These are phyloP conservation scores for Camillea tinctor DNA, from an alignment of 2,329 filamentous ascomycete species.

Conservation along the genomic window DNA sequence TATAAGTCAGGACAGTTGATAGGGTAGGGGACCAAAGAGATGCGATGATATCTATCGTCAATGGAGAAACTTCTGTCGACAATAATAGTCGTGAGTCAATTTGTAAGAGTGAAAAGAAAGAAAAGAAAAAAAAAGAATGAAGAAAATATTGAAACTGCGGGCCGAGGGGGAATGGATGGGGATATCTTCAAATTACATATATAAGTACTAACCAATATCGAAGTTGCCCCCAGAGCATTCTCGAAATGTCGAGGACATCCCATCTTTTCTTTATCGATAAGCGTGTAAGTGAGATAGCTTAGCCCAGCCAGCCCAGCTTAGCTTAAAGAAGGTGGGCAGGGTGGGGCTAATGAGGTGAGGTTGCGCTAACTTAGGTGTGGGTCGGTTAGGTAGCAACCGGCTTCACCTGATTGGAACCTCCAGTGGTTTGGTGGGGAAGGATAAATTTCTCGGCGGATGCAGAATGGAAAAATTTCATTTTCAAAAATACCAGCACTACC, in stretches of 20 bases:
- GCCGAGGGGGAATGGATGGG: neutral
- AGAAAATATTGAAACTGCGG: conserved; percentile 8
- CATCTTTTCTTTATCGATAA: conserved; percentile 23
- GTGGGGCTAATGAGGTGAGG: too few species aligned
- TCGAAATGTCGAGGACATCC: conserved; percentile 26
- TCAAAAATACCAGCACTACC: conserved; percentile 19
- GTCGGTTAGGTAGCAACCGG: too few species aligned
- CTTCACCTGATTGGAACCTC: neutral
- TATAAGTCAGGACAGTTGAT: conserved; percentile 6
- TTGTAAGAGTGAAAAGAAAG: too few species aligned
- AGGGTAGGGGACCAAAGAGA: neutral
- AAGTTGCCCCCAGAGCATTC: conserved; percentile 26
- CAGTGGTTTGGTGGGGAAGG: neutral
- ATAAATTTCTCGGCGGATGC: neutral
- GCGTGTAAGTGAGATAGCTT: neutral
- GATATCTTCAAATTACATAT: neutral
- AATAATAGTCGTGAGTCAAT: too few species aligned
- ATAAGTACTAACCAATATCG: neutral
- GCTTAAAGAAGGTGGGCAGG: neutral
- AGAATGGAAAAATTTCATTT: conserved; percentile 26
- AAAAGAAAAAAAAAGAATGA: neutral
- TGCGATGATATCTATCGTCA: neutral
- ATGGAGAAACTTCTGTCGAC: neutral
- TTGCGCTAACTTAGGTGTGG: too few species aligned
- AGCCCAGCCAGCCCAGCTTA: conserved; percentile 1